phyloP scores from a whole-genome alignment of 139 green algal species.

The Desmodesmus armatus region DNA sequence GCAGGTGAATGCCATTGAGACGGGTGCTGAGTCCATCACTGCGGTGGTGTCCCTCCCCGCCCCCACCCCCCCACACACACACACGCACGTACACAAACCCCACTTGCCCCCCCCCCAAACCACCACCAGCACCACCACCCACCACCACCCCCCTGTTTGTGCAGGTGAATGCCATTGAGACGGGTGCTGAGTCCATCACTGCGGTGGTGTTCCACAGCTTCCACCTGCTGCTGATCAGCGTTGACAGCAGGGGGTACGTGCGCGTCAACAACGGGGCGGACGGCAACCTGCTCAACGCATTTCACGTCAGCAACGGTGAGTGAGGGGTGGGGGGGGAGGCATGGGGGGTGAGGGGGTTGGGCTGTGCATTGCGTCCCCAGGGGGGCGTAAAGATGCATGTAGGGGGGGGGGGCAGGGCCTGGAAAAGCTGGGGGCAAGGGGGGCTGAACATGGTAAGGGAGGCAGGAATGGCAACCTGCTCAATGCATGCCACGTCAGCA shows the following conservation, averaged over 20 bases:
- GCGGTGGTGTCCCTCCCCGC: slow-evolving; percentile 78
- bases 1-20: slow-evolving; percentile 63
- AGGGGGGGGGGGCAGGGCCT: background rate
- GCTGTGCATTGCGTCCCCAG: too few relatives aligned
- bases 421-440: too few relatives aligned
- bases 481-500: too few relatives aligned
- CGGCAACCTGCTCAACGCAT: slow-evolving; percentile 55
- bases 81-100: too few relatives aligned
- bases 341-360: background rate
- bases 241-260: slow-evolving; percentile 70
- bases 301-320: slow-evolving; percentile 59
- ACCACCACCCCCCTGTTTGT: too few relatives aligned
- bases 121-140: too few relatives aligned
- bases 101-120: too few relatives aligned
- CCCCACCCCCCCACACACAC: too few relatives aligned
- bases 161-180: slow-evolving; percentile 63
- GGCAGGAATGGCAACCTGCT: too few relatives aligned
- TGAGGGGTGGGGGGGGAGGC: too few relatives aligned
- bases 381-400: background rate
- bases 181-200: slow-evolving; percentile 45
- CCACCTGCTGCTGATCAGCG: slow-evolving; percentile 66
- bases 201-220: slow-evolving; percentile 83
- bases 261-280: slow-evolving; percentile 70
- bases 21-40: slow-evolving; percentile 45
- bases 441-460: too few relatives aligned